Evolutionary conservation across 176 grass and related monocot genomes (phyloP), one percentile per base, ranked within the genome.

Genomic region (Hordeum marinum): DNA sequence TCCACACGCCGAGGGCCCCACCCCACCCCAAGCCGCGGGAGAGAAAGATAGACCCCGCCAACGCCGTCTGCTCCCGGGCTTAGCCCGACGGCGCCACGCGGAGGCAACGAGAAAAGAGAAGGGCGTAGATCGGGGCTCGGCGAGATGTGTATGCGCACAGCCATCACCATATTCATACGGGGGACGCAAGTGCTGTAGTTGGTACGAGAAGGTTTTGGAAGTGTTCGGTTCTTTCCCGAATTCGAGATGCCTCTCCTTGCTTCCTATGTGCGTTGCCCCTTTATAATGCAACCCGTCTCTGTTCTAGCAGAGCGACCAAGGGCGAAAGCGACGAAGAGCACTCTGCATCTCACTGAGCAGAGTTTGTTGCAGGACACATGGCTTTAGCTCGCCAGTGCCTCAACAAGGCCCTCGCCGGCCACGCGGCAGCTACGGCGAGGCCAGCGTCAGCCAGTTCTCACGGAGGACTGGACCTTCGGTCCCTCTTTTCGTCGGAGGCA

Each of bases 381-480:
- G 82, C 88, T 34, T 26, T 83, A 25, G 85, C 81, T 90, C 81
- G 77, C 52, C 36, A 81, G 15, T 83, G 85, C 48, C 66, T 93
- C 37, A 83, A 2, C 31, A 54, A 34, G 24, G 36, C 24, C 48
- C 67, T 92, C 43, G 27, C 60, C 31, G n/a, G 62, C 35, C 81
- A 55, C 5, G 62, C 72, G 3, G 11, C 29, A 41, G 80, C 69
- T 75, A 78, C 85, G 23, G 52, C 54, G 31, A 72, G 71, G 78
- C 55, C 41, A 15, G 40, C 64, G 32, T 76, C 9, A 8, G 25
- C 74, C 9, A 4, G n/a, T 32, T 76, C 72, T 26, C 17, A 8
- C 29, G 40, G 10, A 12, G 34, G 21, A 25, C 5, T 8, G 35
- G 37, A n/a, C 15, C 42, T 41, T 23, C 76, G 4, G 9, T 36